Conservation (phyloP, 306 rosid genomes). For the Betula pendula region DNA sequence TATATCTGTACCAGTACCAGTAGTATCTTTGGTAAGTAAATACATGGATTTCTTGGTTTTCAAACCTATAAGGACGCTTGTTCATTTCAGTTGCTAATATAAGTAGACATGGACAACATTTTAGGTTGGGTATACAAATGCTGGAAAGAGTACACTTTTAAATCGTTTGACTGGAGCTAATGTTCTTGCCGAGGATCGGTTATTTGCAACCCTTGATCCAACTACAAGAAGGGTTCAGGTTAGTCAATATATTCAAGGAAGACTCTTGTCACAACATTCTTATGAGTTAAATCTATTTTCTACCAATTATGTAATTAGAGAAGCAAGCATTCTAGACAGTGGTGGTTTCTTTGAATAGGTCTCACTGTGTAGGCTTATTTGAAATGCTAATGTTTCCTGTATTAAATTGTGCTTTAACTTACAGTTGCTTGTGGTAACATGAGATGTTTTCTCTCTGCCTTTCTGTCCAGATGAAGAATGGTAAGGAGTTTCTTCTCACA, state of each 20-base stretch:
- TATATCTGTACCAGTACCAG: conserved; percentile 83
- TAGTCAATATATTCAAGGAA: conserved; percentile 33
- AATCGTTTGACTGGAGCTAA: conserved; percentile 92
- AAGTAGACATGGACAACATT: conserved; percentile 30
- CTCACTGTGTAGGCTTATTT: background rate
- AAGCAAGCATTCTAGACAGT: background rate
- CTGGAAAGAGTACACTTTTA: conserved; percentile 95
- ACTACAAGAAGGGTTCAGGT: conserved; percentile 99
- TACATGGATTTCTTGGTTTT: conserved; percentile 13
- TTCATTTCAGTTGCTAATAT: conserved; percentile 11
- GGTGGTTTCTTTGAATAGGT: background rate
- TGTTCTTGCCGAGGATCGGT: conserved; percentile 91
- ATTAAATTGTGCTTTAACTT: conserved; percentile 16
- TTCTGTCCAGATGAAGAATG: conserved; percentile 72
- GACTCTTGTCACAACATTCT: background rate
- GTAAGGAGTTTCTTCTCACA: conserved; percentile 91
- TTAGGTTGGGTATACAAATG: conserved; percentile 97
- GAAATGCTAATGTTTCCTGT: background rate
- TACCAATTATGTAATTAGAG: background rate
- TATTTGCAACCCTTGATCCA: conserved; percentile 98
- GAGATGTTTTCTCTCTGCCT: conserved; percentile 28
- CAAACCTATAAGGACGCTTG: conserved; percentile 9
- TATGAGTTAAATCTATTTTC: background rate
- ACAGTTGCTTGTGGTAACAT: conserved; percentile 23
- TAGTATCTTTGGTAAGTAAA: conserved; percentile 78